A percentile compares a stretch with the other conserved stretches of the same genome.
phyloP scores from a whole-genome alignment of 2,329 filamentous ascomycete species.

The Ceratocystis destructans region DNA sequence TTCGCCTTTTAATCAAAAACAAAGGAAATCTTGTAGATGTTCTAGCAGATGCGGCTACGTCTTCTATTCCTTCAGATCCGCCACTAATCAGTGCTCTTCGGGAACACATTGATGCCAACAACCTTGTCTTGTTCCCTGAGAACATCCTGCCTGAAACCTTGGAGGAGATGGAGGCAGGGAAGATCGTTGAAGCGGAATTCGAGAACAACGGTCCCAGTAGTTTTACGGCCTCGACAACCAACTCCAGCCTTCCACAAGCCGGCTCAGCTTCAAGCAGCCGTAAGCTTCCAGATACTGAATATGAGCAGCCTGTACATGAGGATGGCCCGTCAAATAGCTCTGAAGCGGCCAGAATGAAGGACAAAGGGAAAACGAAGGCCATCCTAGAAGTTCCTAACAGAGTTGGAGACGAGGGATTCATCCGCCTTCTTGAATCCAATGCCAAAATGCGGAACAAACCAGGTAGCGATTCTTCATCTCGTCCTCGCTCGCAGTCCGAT shows the following conservation, averaged over 20 bases:
- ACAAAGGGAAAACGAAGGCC: not conserved
- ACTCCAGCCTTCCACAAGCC: not conserved
- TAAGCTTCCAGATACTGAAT: not conserved
- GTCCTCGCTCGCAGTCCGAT: conserved; percentile 40
- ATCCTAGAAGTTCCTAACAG: not conserved
- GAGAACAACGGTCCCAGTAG: not conserved
- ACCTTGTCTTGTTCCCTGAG: not conserved
- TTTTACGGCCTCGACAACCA: not conserved
- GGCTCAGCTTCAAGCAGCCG: not conserved
- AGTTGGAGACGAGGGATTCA: not conserved
- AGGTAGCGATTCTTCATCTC: conserved; percentile 15
- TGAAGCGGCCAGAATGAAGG: not conserved
- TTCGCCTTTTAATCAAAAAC: not conserved
- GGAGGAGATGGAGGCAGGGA: not conserved
- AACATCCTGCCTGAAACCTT: not conserved
- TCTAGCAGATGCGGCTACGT: not conserved
- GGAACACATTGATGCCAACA: not conserved
- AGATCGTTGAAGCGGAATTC: not conserved
- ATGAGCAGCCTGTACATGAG: not conserved
- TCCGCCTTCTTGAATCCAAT: not conserved
- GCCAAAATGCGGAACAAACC: not conserved
- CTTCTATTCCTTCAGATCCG: not conserved
- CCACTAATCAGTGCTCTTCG: not conserved
- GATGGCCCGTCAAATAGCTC: not conserved
- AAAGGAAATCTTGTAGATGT: not conserved